Conservation (phyloP, 768 basidiomycete species). For the Leccinum subgranulosum region DNA sequence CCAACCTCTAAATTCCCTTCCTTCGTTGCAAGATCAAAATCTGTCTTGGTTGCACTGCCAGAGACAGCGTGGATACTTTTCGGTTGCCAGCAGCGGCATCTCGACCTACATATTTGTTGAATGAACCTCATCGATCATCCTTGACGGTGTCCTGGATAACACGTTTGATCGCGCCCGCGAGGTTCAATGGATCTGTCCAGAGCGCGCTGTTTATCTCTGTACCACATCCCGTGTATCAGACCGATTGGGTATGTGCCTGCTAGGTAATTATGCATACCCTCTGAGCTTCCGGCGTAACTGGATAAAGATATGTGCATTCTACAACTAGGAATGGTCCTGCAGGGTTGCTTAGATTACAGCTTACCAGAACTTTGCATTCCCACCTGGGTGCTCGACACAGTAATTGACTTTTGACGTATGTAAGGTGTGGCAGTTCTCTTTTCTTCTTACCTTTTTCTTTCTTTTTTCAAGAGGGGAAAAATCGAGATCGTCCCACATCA, state of each 20-base stretch:
- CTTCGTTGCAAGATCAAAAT: constrained; percentile 23
- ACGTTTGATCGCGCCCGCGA: constrained; percentile 11
- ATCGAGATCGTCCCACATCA: background rate
- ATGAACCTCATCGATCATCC: background rate
- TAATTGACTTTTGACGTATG: background rate
- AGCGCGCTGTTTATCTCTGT: constrained; percentile 18
- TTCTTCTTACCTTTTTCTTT: background rate
- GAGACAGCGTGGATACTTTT: background rate
- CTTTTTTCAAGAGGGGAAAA: background rate
- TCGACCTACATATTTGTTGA: constrained; percentile 7
- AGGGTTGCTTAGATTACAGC: constrained; percentile 7
- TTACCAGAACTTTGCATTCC: constrained; percentile 7
- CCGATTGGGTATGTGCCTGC: constrained; percentile 4
- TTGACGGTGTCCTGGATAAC: constrained; percentile 12
- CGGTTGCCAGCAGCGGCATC: constrained; percentile 13
- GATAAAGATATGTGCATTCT: constrained; percentile 2
- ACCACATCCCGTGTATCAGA: constrained; percentile 2
- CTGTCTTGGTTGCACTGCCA: constrained; percentile 13
- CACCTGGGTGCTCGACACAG: background rate
- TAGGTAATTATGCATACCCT: background rate
- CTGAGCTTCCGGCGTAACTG: constrained; percentile 1
- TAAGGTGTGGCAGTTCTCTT: background rate
- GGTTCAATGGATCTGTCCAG: constrained; percentile 20
- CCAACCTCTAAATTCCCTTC: constrained; percentile 10
- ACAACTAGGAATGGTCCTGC: constrained; percentile 1